Percentiles rank a stretch among this genome's conserved stretches.
Conservation (phyloP, 257 asterid species). For the Rauvolfia tetraphylla region DNA sequence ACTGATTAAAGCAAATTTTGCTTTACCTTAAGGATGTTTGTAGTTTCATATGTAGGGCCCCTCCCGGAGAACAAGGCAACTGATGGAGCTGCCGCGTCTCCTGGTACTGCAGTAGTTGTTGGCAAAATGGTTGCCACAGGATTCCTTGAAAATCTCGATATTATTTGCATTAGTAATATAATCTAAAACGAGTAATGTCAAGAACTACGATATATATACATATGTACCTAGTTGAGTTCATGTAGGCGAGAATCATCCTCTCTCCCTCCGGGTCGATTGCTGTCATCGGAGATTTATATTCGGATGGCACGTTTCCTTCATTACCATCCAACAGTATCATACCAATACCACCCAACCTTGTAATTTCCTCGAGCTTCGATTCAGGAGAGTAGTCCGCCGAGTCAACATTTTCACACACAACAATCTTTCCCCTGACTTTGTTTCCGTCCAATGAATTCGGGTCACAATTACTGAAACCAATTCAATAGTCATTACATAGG, state of each 20-base stretch:
- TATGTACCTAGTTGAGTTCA: conserved; percentile 52
- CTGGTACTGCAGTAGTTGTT: too few relatives aligned
- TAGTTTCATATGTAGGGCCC: conserved; percentile 40
- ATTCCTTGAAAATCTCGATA: conserved; percentile 22
- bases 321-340: too few relatives aligned
- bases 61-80: conserved; percentile 50
- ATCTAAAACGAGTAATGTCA: too few relatives aligned
- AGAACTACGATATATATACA: too few relatives aligned
- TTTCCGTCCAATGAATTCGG: too few relatives aligned
- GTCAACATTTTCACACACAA: conserved; percentile 28
- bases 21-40: conserved; percentile 57
- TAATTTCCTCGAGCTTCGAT: conserved; percentile 22
- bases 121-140: conserved; percentile 63
- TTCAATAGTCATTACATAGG: conserved; percentile 39
- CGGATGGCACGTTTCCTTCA: too few relatives aligned
- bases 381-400: not conserved
- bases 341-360: conserved; percentile 51
- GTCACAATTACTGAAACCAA: conserved; percentile 25
- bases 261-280: too few relatives aligned
- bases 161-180: not conserved
- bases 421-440: too few relatives aligned
- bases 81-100: conserved; percentile 71
- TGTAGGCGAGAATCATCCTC: conserved; percentile 51
- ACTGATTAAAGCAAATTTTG: not conserved
- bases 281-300: too few relatives aligned